Conservation (phyloP, 352 stramenopile genomes). For the Thraustochytrium sp. region DNA sequence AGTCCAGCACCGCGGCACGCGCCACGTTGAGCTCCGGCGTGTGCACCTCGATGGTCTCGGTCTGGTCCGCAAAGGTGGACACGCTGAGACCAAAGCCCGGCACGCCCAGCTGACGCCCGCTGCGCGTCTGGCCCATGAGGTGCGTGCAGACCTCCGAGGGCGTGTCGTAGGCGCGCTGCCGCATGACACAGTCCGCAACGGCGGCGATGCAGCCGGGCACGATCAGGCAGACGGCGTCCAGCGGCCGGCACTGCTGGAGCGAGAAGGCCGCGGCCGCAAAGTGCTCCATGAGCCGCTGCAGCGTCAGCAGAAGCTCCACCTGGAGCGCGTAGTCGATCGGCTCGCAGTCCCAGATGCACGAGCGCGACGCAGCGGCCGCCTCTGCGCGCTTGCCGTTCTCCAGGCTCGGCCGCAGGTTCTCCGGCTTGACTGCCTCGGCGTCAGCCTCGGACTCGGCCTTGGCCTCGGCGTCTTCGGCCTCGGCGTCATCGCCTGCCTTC, state of each 20-base stretch:
- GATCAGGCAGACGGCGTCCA: conserved; percentile 47
- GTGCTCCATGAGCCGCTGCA: conserved; percentile 48
- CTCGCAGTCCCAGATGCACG: conserved; percentile 45
- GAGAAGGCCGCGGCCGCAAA: conserved; percentile 45
- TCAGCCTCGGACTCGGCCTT: neutral
- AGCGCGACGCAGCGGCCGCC: neutral
- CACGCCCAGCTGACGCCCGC: conserved; percentile 36
- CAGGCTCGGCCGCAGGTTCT: neutral
- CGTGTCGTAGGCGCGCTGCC: conserved; percentile 43
- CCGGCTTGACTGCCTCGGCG: neutral
- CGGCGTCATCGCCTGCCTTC: neutral
- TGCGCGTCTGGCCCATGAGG: conserved; percentile 40
- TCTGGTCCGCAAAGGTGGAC: conserved; percentile 44
- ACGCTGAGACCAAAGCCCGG: conserved; percentile 47
- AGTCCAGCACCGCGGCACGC: conserved; percentile 46
- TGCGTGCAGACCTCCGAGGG: conserved; percentile 45
- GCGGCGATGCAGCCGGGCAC: conserved; percentile 44
- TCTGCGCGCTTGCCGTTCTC: conserved; percentile 4
- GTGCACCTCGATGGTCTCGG: conserved; percentile 47
- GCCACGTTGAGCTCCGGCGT: conserved; percentile 41
- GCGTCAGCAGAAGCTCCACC: conserved; percentile 44
- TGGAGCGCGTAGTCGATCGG: conserved; percentile 44
- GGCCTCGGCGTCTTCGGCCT: neutral
- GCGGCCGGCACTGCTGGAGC: conserved; percentile 38
- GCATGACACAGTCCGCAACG: conserved; percentile 46